phyloP scores from a whole-genome alignment of 257 asterid genomes.

The Ballota nigra region DNA sequence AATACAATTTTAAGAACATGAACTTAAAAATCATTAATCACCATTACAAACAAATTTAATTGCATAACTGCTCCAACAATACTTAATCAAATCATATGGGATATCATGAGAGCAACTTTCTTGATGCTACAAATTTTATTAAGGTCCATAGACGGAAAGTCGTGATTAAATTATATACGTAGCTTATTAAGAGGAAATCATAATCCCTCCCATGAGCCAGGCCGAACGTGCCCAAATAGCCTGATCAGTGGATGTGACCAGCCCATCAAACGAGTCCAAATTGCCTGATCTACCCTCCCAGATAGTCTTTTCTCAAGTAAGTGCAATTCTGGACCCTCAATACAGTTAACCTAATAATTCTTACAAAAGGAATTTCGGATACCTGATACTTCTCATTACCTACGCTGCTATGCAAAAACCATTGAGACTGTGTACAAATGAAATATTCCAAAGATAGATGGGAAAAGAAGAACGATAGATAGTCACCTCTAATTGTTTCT shows the following conservation, averaged over 20 bases:
- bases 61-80: neutral
- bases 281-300: no score
- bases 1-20: neutral
- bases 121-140: neutral
- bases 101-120: neutral
- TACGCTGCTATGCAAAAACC: neutral
- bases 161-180: neutral
- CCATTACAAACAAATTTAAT: neutral
- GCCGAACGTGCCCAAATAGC: no score
- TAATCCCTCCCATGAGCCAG: no score
- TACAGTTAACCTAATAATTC: neutral
- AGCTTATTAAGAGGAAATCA: neutral
- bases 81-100: neutral
- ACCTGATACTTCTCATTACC: neutral
- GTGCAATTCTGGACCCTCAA: neutral
- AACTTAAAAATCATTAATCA: neutral
- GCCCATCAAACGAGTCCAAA: no score
- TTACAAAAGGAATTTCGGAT: neutral
- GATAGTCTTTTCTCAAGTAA: neutral
- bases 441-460: neutral
- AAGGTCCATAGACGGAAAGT: slow-evolving; percentile 16
- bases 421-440: neutral
- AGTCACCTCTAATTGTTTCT: neutral
- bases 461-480: neutral
- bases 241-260: no score